Percentiles rank a stretch among this genome's conserved stretches.
These are phyloP conservation scores for Botrytis aclada DNA, from an alignment of 2,329 filamentous ascomycete species.

Conservation along the genomic window DNA sequence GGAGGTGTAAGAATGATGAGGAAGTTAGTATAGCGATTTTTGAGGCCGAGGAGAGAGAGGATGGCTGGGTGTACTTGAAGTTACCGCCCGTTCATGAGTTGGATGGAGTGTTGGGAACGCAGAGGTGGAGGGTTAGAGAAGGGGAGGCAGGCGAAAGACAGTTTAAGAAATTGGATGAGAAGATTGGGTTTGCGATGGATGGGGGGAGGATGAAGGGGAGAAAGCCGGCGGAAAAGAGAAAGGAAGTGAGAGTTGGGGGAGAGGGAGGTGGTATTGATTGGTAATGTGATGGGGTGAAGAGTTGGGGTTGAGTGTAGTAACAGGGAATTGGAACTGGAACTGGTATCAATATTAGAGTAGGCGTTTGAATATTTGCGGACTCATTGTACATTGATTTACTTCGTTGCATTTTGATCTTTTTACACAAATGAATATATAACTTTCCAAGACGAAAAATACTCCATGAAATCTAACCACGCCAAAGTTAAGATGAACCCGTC, in stretches of 20 bases:
- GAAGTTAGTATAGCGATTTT: constrained; percentile 80
- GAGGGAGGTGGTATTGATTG: constrained; percentile 14
- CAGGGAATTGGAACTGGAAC: neutral
- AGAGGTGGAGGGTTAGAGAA: constrained; percentile 74
- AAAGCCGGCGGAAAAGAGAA: neutral
- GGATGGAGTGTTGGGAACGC: constrained; percentile 73
- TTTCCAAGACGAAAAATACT: no score
- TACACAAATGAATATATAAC: no score
- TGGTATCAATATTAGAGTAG: neutral
- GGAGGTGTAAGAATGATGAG: constrained; percentile 71
- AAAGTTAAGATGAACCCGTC: no score
- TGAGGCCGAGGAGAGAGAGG: constrained; percentile 67
- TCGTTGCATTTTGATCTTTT: no score
- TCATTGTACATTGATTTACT: neutral
- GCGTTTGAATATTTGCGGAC: neutral
- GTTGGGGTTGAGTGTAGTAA: neutral
- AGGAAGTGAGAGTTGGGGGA: neutral
- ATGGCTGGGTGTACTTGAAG: constrained; percentile 77
- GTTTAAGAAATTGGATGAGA: constrained; percentile 38
- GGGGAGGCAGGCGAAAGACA: constrained; percentile 51
- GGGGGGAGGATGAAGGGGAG: constrained; percentile 7
- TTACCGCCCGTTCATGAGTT: constrained; percentile 78
- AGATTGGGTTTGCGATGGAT: constrained; percentile 6
- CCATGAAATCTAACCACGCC: no score
- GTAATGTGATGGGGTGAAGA: neutral